A percentile compares a stretch with the other conserved stretches of the same genome.
Evolutionary conservation across 2,329 filamentous ascomycete species (phyloP).

Genomic region (Xylaria sp.): DNA sequence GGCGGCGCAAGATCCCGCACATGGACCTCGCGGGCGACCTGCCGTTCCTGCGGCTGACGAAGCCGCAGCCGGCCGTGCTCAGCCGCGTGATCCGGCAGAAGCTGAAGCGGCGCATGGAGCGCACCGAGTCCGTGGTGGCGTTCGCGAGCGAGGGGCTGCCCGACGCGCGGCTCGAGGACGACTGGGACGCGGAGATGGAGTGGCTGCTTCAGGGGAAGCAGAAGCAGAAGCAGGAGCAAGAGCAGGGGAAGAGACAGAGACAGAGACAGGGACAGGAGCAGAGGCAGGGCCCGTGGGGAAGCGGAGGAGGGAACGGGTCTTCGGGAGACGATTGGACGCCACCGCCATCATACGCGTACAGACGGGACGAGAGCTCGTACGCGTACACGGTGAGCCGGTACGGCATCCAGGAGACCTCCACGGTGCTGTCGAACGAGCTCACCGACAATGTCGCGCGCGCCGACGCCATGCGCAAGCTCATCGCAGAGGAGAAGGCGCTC

Average conservation of each 20-base stretch:
- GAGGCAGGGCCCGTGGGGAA: too few species aligned
- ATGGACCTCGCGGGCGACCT: constrained; percentile 65
- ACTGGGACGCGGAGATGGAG: constrained; percentile 50
- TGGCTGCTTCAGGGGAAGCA: too few species aligned
- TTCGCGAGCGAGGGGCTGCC: constrained; percentile 49
- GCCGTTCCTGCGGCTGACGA: constrained; percentile 73
- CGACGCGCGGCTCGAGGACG: constrained; percentile 51
- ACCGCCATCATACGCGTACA: too few species aligned
- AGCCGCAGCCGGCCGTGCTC: constrained; percentile 71
- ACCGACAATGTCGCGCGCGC: constrained; percentile 45
- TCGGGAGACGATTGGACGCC: too few species aligned
- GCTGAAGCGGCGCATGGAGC: constrained; percentile 55
- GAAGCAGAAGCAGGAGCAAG: too few species aligned
- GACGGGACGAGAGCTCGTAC: constrained; percentile 34
- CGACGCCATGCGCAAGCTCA: constrained; percentile 46
- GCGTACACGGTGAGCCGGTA: constrained; percentile 17
- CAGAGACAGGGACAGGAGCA: background rate
- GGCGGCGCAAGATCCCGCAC: constrained; percentile 65
- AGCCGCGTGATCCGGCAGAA: constrained; percentile 67
- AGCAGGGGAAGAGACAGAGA: too few species aligned
- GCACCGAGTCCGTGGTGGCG: constrained; percentile 50
- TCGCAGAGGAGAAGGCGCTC: constrained; percentile 41
- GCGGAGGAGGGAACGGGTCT: too few species aligned
- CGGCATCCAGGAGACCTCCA: constrained; percentile 30
- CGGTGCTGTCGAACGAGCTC: constrained; percentile 37